Base-by-base conservation (phyloP, 495 filamentous ascomycete species). In the Mycothermus thermophilus region DNA sequence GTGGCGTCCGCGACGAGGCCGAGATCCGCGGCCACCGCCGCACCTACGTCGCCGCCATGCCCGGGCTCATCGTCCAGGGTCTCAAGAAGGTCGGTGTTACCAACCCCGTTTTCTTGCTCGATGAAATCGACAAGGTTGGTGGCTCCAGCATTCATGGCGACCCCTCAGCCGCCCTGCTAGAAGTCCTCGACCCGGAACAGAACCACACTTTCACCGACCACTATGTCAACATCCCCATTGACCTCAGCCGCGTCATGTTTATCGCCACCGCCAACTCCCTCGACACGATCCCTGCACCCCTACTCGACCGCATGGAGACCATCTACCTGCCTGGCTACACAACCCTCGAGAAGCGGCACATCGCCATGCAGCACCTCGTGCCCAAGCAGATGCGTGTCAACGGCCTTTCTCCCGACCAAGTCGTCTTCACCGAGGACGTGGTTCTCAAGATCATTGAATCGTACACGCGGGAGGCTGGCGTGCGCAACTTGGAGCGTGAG, bases 1-100 rank as follows among this genome's bases (percentile, higher is more conserved):
- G 92, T 34, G 92, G 92, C 47, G 87, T 99, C 13, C 63, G 88
- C 18, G 92, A 96, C 46, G 92, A 99, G 54, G 92, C 92, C 5
- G 92, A 96, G 59, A 96, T 99, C 40, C 69, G 92, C 30, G 92
- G 92, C 5, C 92, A 99, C 59, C 74, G 92, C 27, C 73, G 92
- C 32, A 99, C 92, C 2, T 99, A 99, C 54, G 90, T 99, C 35
- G 92, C 92, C 9, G 92, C 92, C 31, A 95, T 99, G 90, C 92
- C 92, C 8, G 92, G 92, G 20, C 61, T 96, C 30, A 81, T 99
- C 33, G 87, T 95, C 30, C 84, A 83, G 54, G 92, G 88, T 4
- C 59, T 99, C 33, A 92, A 88, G 67, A 99, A 96, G 55, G 92
- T 90, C 30, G 88, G 86, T 24, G 87, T 96, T 12, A 75, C 83